Evolutionary conservation across 129 eudicot genomes (phyloP).

Genomic region (Pittosporum tobira): DNA sequence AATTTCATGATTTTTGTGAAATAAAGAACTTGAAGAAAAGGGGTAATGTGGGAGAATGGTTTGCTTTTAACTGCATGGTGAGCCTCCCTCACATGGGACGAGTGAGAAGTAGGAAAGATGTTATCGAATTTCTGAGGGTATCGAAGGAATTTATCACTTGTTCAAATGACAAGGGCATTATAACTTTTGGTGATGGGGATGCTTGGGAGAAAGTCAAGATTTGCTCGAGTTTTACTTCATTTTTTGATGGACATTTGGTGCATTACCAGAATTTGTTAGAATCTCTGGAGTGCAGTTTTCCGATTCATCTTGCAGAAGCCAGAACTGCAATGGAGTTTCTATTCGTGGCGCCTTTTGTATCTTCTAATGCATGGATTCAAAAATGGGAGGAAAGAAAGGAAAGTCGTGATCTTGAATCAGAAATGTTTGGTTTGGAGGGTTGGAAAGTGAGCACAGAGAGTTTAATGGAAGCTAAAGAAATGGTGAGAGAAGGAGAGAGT

Average conservation of each 20-base stretch:
- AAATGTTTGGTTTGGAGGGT: conserved; percentile 18
- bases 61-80: conserved; percentile 28
- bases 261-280: conserved; percentile 33
- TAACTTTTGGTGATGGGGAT: conserved; percentile 29
- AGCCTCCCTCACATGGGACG: conserved; percentile 40
- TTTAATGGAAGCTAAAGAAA: conserved; percentile 37
- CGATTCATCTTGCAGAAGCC: conserved; percentile 24
- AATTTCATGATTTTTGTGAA: conserved; percentile 14
- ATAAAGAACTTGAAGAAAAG: neutral
- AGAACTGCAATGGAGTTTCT: conserved; percentile 28
- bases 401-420: conserved; percentile 8
- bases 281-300: conserved; percentile 26
- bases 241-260: conserved; percentile 17
- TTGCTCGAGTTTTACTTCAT: conserved; percentile 15
- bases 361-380: conserved; percentile 12
- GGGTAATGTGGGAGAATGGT: conserved; percentile 12
- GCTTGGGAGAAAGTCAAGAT: conserved; percentile 6
- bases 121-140: conserved; percentile 19
- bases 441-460: conserved; percentile 31
- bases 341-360: conserved; percentile 31
- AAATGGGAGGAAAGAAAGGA: conserved; percentile 24
- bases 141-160: conserved; percentile 16
- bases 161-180: conserved; percentile 8
- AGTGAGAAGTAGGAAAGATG: conserved; percentile 21
- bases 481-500: conserved; percentile 49